These are phyloP conservation scores for Scedosporium minutisporum DNA, from an alignment of 2,329 filamentous ascomycete genomes.

Conservation along the genomic window DNA sequence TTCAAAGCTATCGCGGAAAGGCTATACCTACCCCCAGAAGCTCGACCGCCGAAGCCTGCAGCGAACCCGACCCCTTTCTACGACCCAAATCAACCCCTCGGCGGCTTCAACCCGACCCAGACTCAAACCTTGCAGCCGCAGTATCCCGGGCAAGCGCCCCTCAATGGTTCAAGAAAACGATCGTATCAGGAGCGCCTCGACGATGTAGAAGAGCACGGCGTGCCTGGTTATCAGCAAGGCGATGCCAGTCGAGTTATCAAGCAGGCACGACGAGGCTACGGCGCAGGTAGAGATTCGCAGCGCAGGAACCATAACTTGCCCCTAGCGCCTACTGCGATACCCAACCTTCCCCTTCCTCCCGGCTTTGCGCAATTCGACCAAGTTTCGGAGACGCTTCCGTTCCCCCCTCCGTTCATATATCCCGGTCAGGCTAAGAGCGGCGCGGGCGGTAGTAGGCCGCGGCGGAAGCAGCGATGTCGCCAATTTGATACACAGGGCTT, in stretches of 20 bases:
- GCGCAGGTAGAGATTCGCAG: not conserved
- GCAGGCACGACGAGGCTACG: not conserved
- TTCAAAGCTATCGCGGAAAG: constrained; percentile 56
- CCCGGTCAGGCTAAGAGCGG: not conserved
- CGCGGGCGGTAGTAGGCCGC: constrained; percentile 14
- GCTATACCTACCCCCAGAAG: constrained; percentile 46
- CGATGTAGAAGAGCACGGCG: not conserved
- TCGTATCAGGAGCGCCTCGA: not conserved
- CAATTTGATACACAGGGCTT: constrained; percentile 67
- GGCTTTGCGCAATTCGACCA: not conserved
- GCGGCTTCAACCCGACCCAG: not conserved
- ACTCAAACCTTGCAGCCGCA: not conserved
- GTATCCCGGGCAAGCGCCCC: not conserved
- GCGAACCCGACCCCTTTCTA: not conserved
- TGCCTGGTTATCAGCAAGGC: not conserved
- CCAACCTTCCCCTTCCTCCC: constrained; percentile 3
- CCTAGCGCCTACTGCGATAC: not conserved
- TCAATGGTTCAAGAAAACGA: constrained; percentile 11
- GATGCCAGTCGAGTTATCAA: not conserved
- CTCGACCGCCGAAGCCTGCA: constrained; percentile 8
- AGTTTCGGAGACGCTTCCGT: not conserved
- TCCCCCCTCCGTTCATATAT: not conserved
- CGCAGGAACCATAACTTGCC: not conserved
- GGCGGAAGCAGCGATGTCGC: constrained; percentile 45
- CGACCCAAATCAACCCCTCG: not conserved